Evolutionary conservation across 2,329 filamentous ascomycete species (phyloP).

Genomic region (Exophiala aquamarina): DNA sequence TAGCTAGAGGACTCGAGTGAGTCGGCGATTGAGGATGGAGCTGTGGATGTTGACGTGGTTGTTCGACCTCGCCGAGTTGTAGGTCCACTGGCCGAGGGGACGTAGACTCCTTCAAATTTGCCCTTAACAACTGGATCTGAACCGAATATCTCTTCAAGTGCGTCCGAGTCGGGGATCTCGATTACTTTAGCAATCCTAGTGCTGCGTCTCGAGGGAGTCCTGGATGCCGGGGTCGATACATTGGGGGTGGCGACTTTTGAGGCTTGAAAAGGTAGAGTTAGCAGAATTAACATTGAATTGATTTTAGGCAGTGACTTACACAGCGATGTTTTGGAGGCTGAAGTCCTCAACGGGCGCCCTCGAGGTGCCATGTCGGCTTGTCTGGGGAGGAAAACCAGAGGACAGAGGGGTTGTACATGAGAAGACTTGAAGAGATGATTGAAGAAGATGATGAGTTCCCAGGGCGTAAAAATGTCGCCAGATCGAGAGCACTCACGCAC

Average conservation of each 20-base stretch:
- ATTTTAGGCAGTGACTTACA: too few relatives aligned
- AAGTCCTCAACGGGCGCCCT: conserved; percentile 15
- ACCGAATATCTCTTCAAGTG: conserved; percentile 13
- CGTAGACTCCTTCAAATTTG: conserved; percentile 20
- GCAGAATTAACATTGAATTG: too few relatives aligned
- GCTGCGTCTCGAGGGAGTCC: conserved; percentile 9
- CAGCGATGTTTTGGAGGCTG: conserved; percentile 8
- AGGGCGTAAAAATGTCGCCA: neutral
- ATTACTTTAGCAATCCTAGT: conserved; percentile 11
- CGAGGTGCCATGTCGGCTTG: conserved; percentile 21
- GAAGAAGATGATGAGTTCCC: neutral
- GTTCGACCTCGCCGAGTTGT: conserved; percentile 1
- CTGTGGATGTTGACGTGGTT: conserved; percentile 35
- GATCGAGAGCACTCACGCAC: too few relatives aligned
- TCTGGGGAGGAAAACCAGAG: too few relatives aligned
- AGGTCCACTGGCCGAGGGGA: conserved; percentile 11
- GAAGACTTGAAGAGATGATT: too few relatives aligned
- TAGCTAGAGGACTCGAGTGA: conserved; percentile 48
- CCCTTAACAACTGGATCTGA: conserved; percentile 11
- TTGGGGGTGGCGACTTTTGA: conserved; percentile 22
- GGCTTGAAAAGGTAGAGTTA: conserved; percentile 1
- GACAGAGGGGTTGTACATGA: too few relatives aligned
- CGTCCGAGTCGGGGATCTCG: conserved; percentile 29
- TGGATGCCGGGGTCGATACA: conserved; percentile 13
- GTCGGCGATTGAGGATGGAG: conserved; percentile 42